A percentile compares a stretch with the other conserved stretches of the same genome.
Evolutionary conservation across 805 yeast species (phyloP).

Genomic region (Metschnikowia sp.): DNA sequence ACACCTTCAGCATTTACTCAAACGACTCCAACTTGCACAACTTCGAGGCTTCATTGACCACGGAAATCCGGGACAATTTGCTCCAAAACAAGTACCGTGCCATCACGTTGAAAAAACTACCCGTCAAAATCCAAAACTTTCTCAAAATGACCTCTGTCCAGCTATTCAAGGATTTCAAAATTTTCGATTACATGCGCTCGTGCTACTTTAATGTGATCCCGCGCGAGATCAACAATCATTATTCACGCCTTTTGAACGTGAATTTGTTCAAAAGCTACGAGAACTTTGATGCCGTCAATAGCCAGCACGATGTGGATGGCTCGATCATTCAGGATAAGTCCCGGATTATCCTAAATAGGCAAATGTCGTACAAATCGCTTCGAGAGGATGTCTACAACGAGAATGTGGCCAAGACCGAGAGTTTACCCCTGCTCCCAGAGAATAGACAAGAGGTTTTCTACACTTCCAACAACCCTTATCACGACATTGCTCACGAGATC

Average conservation of each 20-base stretch:
- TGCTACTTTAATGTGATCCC: slow-evolving; percentile 39
- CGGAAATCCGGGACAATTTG: slow-evolving; percentile 26
- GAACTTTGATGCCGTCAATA: slow-evolving; percentile 27
- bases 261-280: slow-evolving; percentile 40
- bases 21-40: slow-evolving; percentile 39
- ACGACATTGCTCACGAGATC: slow-evolving; percentile 2
- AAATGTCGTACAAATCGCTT: slow-evolving; percentile 18
- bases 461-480: slow-evolving; percentile 1
- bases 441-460: neutral
- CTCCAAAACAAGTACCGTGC: slow-evolving; percentile 22
- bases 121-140: slow-evolving; percentile 34
- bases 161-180: slow-evolving; percentile 30
- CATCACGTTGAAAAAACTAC: slow-evolving; percentile 26
- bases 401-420: neutral
- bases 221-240: slow-evolving; percentile 34
- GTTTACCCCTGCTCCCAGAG: neutral
- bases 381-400: neutral
- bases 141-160: slow-evolving; percentile 29
- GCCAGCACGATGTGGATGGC: slow-evolving; percentile 28
- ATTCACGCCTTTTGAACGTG: slow-evolving; percentile 30
- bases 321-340: slow-evolving; percentile 16
- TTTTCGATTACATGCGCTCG: slow-evolving; percentile 38
- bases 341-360: slow-evolving; percentile 15
- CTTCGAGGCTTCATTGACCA: slow-evolving; percentile 28
- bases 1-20: slow-evolving; percentile 28